phyloP scores from a whole-genome alignment of 441 rosid species.

The Pelargonium australe region DNA sequence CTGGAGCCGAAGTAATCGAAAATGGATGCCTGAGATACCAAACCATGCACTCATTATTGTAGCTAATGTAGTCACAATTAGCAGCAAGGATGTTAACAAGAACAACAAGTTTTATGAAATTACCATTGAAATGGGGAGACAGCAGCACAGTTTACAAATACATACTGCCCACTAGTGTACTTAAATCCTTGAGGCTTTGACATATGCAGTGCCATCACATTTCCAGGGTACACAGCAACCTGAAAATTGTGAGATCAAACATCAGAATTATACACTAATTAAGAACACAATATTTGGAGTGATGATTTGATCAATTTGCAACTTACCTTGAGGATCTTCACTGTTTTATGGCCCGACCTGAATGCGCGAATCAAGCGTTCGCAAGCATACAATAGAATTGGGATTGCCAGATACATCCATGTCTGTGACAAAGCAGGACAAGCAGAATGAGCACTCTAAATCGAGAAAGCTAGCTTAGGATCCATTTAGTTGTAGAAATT shows the following conservation, averaged over 20 bases:
- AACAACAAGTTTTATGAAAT: no score
- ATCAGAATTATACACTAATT: no score
- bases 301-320: background rate
- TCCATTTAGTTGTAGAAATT: no score
- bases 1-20: constrained; percentile 94
- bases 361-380: background rate
- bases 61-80: background rate
- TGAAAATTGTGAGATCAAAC: no score
- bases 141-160: constrained; percentile 14
- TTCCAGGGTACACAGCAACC: background rate
- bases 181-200: background rate
- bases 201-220: background rate
- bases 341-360: background rate
- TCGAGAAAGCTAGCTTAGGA: no score
- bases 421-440: background rate
- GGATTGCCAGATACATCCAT: background rate
- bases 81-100: no score
- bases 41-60: background rate
- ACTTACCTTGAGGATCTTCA: background rate
- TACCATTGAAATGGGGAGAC: constrained; percentile 92
- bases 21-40: constrained; percentile 64
- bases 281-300: no score
- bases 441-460: no score
- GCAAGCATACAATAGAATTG: background rate
- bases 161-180: background rate